These are phyloP conservation scores for Eucalyptus pauciflora DNA, from an alignment of 345 rosid species.

Conservation along the genomic window DNA sequence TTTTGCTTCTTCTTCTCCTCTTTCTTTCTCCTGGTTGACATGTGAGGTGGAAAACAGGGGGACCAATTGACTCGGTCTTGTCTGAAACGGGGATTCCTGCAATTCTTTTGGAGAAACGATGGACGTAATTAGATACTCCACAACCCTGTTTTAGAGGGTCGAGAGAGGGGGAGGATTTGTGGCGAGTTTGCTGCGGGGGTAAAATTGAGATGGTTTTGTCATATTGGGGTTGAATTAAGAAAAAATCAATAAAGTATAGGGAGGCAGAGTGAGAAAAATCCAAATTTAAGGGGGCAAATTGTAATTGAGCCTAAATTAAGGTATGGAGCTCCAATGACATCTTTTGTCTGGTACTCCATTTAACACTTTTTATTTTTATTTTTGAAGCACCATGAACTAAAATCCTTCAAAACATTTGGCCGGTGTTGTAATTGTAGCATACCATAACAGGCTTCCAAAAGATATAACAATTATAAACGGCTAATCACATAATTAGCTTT, in stretches of 20 bases:
- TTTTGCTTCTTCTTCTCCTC: neutral
- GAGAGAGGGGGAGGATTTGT: neutral
- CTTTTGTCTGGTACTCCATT: neutral
- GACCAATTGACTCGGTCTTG: slow-evolving; percentile 32
- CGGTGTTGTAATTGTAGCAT: neutral
- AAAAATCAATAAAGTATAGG: neutral
- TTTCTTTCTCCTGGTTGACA: neutral
- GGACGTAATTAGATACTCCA: neutral
- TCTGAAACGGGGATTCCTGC: slow-evolving; percentile 18
- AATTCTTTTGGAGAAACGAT: slow-evolving; percentile 13
- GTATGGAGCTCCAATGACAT: neutral
- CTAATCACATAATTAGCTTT: neutral
- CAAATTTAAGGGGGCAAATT: neutral
- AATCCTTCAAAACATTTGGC: neutral
- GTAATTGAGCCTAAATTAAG: neutral
- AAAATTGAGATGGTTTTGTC: neutral
- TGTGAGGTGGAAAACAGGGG: slow-evolving; percentile 3
- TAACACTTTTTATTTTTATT: neutral
- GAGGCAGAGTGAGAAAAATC: neutral
- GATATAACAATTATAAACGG: neutral
- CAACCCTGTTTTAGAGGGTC: neutral
- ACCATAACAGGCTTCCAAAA: neutral
- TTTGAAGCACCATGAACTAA: neutral
- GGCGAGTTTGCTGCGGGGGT: neutral
- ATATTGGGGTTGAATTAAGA: neutral